These are phyloP conservation scores for Athelia psychrophila DNA, from an alignment of 1,284 basidiomycete species.

Conservation along the genomic window DNA sequence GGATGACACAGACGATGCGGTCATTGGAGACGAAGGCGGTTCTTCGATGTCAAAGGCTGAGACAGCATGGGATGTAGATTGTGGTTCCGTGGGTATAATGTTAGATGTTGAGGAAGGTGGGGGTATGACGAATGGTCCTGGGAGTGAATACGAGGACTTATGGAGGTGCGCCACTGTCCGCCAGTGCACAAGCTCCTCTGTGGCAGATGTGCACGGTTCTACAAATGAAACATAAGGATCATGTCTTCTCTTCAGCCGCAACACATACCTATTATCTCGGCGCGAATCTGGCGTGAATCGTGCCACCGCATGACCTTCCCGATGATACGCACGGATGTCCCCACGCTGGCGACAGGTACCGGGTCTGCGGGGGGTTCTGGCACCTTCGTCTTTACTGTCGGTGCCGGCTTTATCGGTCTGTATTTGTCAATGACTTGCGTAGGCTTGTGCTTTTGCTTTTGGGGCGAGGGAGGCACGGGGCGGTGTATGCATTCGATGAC, in stretches of 20 bases:
- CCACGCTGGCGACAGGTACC: slow-evolving; percentile 42
- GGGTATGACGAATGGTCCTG: slow-evolving; percentile 48
- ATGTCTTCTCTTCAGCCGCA: not conserved
- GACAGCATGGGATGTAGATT: too few species aligned
- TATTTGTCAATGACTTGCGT: too few species aligned
- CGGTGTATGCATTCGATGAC: slow-evolving; percentile 62
- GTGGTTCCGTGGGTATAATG: slow-evolving; percentile 8
- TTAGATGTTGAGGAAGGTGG: slow-evolving; percentile 8
- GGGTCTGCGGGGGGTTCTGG: slow-evolving; percentile 20
- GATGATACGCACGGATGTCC: slow-evolving; percentile 42
- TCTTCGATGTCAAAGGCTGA: not conserved
- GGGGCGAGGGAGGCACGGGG: slow-evolving; percentile 21
- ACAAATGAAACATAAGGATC: not conserved
- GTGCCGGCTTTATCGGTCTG: not conserved
- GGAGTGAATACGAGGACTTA: slow-evolving; percentile 43
- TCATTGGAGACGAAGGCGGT: not conserved
- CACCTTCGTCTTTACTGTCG: too few species aligned
- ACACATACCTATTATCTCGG: slow-evolving; percentile 42
- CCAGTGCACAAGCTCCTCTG: slow-evolving; percentile 64
- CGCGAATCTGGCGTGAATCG: slow-evolving; percentile 44
- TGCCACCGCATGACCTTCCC: slow-evolving; percentile 44
- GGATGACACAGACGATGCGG: slow-evolving; percentile 10
- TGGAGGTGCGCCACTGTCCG: slow-evolving; percentile 51
- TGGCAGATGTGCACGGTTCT: slow-evolving; percentile 47
- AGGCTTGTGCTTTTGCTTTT: slow-evolving; percentile 10